Percentiles rank a stretch among this genome's conserved stretches.
phyloP scores from a whole-genome alignment of 2,329 filamentous ascomycete genomes.

The Colletotrichum magnum region DNA sequence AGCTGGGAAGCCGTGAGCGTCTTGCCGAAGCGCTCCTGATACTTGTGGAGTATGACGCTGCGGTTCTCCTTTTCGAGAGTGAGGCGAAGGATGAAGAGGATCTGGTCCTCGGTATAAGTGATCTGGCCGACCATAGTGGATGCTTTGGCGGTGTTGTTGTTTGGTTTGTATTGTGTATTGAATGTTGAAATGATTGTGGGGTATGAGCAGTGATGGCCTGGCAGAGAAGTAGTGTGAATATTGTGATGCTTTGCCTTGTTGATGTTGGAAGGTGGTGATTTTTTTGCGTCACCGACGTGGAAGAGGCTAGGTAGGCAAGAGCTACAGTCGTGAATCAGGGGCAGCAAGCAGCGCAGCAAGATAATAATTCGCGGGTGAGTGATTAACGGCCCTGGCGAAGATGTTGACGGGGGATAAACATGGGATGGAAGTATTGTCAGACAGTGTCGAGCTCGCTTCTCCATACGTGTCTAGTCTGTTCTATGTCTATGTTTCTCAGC shows the following conservation, averaged over 20 bases:
- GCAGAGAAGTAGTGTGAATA: not conserved
- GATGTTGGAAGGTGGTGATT: too few species aligned
- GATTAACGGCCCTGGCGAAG: too few species aligned
- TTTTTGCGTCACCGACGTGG: too few species aligned
- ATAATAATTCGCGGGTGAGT: too few species aligned
- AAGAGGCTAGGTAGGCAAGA: too few species aligned
- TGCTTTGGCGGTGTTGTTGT: not conserved
- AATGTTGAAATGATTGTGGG: not conserved
- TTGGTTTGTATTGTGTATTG: too few species aligned
- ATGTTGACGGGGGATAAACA: not conserved
- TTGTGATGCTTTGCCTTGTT: too few species aligned
- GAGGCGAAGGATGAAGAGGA: constrained; percentile 51
- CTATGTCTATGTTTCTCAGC: not conserved
- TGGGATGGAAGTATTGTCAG: not conserved
- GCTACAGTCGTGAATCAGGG: too few species aligned
- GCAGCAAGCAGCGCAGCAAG: too few species aligned
- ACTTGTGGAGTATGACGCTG: constrained; percentile 46
- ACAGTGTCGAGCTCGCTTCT: not conserved
- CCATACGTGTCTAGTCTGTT: not conserved
- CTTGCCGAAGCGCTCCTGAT: constrained; percentile 47
- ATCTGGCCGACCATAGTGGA: constrained; percentile 52
- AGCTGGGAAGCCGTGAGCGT: constrained; percentile 50
- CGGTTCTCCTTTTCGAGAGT: constrained; percentile 47
- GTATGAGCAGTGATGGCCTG: not conserved
- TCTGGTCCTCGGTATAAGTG: constrained; percentile 52